Evolutionary conservation across 306 rosid species (phyloP), one percentile per base, ranked within the genome.

Genomic region (Prunus mira): DNA sequence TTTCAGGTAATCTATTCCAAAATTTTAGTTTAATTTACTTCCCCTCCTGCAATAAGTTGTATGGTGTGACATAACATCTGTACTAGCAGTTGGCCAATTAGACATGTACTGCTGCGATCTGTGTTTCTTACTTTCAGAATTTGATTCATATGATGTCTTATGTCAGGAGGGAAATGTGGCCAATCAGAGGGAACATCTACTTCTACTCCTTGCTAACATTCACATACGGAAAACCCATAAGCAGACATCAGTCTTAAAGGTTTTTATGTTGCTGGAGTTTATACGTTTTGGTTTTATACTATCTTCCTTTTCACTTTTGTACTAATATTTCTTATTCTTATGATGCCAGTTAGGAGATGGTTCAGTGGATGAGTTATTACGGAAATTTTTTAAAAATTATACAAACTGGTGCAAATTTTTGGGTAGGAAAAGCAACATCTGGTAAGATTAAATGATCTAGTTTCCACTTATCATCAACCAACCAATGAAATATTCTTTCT

Each of bases 151-250:
- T 81, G 63, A n/a, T 56, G 30, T 52, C 63, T 78, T 32, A 81
- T 65, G 72, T 83, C 88, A 94, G 98, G 91, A 88, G 80, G 96
- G 85, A 63, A 94, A 90, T 89, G 96, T 88, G 58, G 90, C 98
- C 74, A 94, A 94, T 88, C 97, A 94, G 82, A 90, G 84, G 79
- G 98, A 94, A 83, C 97, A 94, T 87, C 81, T 94, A 47, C 81
- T 94, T 85, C 91, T 94, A 63, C 98, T 94, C 79, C 86, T 94
- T 64, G 96, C 98, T 25, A 94, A 94, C 82, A 81, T 86, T 80
- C 91, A 86, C 69, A 85, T 86, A 72, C 83, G 97, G 78, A 91
- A 87, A 78, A 75, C 83, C 67, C 82, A 84, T 62, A 86, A 84
- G 72, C 89, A 84, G 86, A 67, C 38, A 57, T 79, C 91, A 49